Percentiles rank a stretch among this genome's conserved stretches.
Evolutionary conservation across 2,329 filamentous ascomycete species (phyloP).

Genomic region (Rhynchosporium secalis): DNA sequence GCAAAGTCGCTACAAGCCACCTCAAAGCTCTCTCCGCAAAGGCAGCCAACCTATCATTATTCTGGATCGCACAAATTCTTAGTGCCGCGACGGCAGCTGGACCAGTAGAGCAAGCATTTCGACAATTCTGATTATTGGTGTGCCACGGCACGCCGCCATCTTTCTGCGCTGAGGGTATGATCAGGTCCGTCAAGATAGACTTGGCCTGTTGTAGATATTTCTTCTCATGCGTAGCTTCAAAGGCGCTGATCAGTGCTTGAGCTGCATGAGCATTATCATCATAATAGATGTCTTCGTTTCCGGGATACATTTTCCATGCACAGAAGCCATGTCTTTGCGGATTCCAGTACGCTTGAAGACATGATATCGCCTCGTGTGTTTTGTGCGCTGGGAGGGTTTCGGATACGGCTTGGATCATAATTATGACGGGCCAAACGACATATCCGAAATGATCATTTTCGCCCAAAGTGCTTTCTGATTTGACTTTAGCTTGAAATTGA

Average conservation of each 20-base stretch:
- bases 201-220: slow-evolving; percentile 24
- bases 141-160: slow-evolving; percentile 31
- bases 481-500: slow-evolving; percentile 15
- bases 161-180: slow-evolving; percentile 24
- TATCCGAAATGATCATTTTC: slow-evolving; percentile 22
- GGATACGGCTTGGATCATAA: slow-evolving; percentile 26
- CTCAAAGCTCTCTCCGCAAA: slow-evolving; percentile 24
- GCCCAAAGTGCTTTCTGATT: slow-evolving; percentile 15
- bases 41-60: slow-evolving; percentile 7
- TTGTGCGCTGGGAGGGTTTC: slow-evolving; percentile 22
- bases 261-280: slow-evolving; percentile 30
- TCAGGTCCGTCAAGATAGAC: slow-evolving; percentile 20
- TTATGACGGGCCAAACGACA: slow-evolving; percentile 30
- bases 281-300: slow-evolving; percentile 32
- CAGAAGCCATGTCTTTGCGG: slow-evolving; percentile 27
- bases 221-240: slow-evolving; percentile 19
- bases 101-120: slow-evolving; percentile 28
- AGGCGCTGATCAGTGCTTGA: slow-evolving; percentile 27
- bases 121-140: slow-evolving; percentile 23
- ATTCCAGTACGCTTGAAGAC: slow-evolving; percentile 29
- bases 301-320: slow-evolving; percentile 32
- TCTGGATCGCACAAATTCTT: slow-evolving; percentile 23
- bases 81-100: slow-evolving; percentile 28
- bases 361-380: slow-evolving; percentile 10
- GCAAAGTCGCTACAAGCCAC: slow-evolving; percentile 19